Evolutionary conservation across 179 eudicot species (phyloP).

Genomic region (Camellia oleifera): DNA sequence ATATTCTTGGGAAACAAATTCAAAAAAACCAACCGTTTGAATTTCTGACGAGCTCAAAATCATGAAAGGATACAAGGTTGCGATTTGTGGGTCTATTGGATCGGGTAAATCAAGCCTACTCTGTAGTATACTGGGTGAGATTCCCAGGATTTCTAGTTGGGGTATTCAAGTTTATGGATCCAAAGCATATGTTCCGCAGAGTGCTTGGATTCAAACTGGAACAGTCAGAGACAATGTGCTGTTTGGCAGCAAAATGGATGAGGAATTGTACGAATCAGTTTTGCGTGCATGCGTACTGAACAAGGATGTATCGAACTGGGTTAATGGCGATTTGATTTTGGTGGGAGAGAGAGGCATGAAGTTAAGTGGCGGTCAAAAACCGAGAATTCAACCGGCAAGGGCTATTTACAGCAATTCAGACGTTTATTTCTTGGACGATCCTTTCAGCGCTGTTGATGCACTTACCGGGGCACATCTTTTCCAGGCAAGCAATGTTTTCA

Average conservation of each 20-base stretch:
- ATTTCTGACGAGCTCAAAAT: conserved; percentile 44
- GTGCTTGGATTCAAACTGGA: conserved; percentile 92
- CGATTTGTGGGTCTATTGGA: conserved; percentile 87
- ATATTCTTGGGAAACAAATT: conserved; percentile 59
- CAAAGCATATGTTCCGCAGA: conserved; percentile 82
- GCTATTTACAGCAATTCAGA: conserved; percentile 75
- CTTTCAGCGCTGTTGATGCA: conserved; percentile 96
- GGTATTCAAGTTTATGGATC: conserved; percentile 60
- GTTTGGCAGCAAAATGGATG: conserved; percentile 75
- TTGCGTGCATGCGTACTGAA: conserved; percentile 68
- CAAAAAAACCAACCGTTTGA: conserved; percentile 40
- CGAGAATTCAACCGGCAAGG: conserved; percentile 80
- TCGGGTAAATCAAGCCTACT: conserved; percentile 86
- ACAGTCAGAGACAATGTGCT: conserved; percentile 43
- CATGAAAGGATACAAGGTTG: conserved; percentile 69
- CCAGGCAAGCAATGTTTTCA: conserved; percentile 43
- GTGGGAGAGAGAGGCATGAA: conserved; percentile 86
- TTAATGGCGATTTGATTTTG: conserved; percentile 58
- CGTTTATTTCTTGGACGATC: conserved; percentile 85
- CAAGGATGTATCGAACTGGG: conserved; percentile 67
- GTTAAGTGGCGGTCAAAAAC: conserved; percentile 92
- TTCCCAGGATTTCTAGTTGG: conserved; percentile 58
- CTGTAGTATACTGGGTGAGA: conserved; percentile 77
- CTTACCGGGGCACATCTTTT: conserved; percentile 85
- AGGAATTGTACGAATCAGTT: conserved; percentile 55